These are phyloP conservation scores for Chaetomidium leptoderma DNA, from an alignment of 495 filamentous ascomycete genomes.

Conservation along the genomic window DNA sequence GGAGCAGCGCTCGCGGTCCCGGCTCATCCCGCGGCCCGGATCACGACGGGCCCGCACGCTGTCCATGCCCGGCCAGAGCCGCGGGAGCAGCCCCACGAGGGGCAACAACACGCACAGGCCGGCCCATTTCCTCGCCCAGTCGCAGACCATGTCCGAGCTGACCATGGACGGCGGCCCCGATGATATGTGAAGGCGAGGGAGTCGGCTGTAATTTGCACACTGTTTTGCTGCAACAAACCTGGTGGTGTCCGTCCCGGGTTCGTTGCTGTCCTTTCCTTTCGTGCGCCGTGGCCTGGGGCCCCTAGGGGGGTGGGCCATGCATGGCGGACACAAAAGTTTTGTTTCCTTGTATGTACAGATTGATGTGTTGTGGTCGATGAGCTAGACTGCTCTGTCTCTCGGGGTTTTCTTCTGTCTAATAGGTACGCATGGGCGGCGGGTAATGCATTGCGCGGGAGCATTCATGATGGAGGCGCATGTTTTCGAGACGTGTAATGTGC, in stretches of 20 bases:
- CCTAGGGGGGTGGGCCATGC: conserved; percentile 12
- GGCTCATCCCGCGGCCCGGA: conserved; percentile 24
- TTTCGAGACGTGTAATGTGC: too few relatives aligned
- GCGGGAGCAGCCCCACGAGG: conserved; percentile 17
- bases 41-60: conserved; percentile 31
- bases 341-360: conserved; percentile 12
- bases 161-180: neutral
- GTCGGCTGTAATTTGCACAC: neutral
- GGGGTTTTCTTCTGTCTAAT: conserved; percentile 1
- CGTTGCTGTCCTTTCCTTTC: neutral
- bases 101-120: too few relatives aligned
- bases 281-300: conserved; percentile 7
- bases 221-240: too few relatives aligned
- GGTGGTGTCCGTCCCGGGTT: too few relatives aligned
- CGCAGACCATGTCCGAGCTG: conserved; percentile 26
- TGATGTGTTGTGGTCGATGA: conserved; percentile 1
- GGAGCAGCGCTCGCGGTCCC: conserved; percentile 25
- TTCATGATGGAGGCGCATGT: conserved; percentile 2
- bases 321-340: conserved; percentile 6
- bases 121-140: conserved; percentile 23
- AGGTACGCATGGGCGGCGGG: conserved; percentile 4
- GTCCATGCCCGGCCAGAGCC: conserved; percentile 28
- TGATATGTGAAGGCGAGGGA: neutral
- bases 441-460: conserved; percentile 8
- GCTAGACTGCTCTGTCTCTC: neutral